Base-by-base conservation (phyloP, 768 basidiomycete species). In the Pholiota conissans region DNA sequence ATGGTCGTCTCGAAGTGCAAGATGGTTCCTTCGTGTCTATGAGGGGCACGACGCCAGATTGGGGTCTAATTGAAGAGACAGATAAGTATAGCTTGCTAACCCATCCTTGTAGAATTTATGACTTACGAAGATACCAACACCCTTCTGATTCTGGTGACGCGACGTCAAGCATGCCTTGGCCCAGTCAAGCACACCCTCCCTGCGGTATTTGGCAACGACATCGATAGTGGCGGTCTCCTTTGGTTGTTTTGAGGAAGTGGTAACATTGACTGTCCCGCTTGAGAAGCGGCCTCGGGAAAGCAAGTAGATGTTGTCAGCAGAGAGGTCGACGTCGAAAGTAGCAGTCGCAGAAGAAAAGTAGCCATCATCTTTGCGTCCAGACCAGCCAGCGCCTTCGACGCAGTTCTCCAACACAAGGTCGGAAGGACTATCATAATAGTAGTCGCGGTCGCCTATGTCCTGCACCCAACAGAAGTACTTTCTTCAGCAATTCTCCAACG, bases 111-210 rank as follows among this genome's bases (percentile, higher is more conserved):
- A n/a, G n/a, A 30, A 2, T 34, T 8, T 28, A 20, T 20, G 26
- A 65, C 71, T 65, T 56, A 76, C 75, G 40, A 74, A 73, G 30
- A 76, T 64, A 4, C 75, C 74, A 47, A 75, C 65, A 27, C 75
- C 75, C 13, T 67, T 64, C 45, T 71, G 66, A 10, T 63, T 68
- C 1, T 63, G 63, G 0, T 56, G 57, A 8, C 66, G 65, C 9
- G 45, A 58, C 16, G 72, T 30, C 32, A 60, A 51, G 57, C 75
- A 76, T 2, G 65, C 71, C 39, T 69, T 65, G 2, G 67, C 57
- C 26, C 52, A 34, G 20, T 69, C 65, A 9, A 68, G 56, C 16
- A 62, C 49, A 16, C 67, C 52, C 34, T 67, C 53, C 3, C 50
- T 48, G 29, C 59, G 60, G 55, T 72, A 73, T 14, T 45, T 55